Percentiles rank a stretch among this genome's conserved stretches.
These are phyloP conservation scores for Rhizopus microsporus DNA, from an alignment of 371 early-diverging fungal genomes.

Conservation along the genomic window DNA sequence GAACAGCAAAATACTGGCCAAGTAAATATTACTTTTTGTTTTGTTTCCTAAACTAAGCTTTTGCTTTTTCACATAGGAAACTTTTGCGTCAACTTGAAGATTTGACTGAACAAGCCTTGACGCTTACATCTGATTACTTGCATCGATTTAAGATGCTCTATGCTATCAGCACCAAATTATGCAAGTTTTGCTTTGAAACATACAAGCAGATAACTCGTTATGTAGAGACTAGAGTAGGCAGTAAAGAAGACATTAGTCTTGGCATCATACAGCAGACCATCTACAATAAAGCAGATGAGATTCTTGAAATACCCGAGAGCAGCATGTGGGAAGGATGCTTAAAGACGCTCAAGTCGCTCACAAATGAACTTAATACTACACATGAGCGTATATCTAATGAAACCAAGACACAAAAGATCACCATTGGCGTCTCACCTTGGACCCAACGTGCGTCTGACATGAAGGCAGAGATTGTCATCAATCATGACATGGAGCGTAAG, in stretches of 20 bases:
- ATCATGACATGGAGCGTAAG: conserved; percentile 75
- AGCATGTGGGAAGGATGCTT: conserved; percentile 66
- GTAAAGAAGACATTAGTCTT: conserved; percentile 47
- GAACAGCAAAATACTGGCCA: conserved; percentile 61
- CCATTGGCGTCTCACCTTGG: conserved; percentile 73
- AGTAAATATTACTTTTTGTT: conserved; percentile 21
- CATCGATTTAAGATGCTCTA: conserved; percentile 56
- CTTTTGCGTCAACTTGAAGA: conserved; percentile 69
- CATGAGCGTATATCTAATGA: conserved; percentile 47
- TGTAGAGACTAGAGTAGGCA: conserved; percentile 36
- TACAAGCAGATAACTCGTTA: conserved; percentile 36
- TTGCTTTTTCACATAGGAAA: conserved; percentile 38
- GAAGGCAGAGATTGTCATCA: conserved; percentile 75
- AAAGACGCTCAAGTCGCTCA: conserved; percentile 50
- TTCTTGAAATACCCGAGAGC: conserved; percentile 55
- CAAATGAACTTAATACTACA: conserved; percentile 44
- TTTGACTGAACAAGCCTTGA: conserved; percentile 55
- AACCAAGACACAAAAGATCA: conserved; percentile 52
- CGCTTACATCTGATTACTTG: conserved; percentile 54
- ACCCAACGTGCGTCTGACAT: conserved; percentile 74
- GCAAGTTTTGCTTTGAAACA: conserved; percentile 46
- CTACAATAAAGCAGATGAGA: conserved; percentile 52
- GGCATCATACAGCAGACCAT: conserved; percentile 51
- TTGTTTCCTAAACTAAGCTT: background rate
- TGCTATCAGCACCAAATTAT: conserved; percentile 51